Evolutionary conservation across 192 early-diverging fungal species (phyloP), one percentile per base, ranked within the genome.

Genomic region (Linnemannia exigua): DNA sequence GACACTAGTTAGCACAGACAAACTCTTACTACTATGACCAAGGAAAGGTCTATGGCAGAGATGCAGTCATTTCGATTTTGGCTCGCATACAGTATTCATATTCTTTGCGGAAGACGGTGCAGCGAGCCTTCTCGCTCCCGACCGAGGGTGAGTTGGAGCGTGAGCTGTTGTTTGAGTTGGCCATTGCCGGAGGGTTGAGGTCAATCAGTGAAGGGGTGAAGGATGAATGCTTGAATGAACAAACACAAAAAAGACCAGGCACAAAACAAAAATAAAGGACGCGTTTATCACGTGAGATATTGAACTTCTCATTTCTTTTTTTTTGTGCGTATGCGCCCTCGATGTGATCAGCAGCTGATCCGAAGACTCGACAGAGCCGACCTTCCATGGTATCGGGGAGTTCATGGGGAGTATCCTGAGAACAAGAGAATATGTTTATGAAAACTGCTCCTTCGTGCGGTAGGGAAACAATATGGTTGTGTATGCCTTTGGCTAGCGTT

Each of bases 61-160:
- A 48, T 14, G 16, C 54, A 44, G 17, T 7, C n/a, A 12, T 9
- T 66, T 35, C 17, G 68, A n/a, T n/a, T n/a, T n/a, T n/a, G n/a
- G n/a, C n/a, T 69, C 38, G 17, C 72, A 11, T 83, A 84, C 82
- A 38, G 41, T 84, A 84, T 67, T 84, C 82, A 66, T 84, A 84
- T 75, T 84, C 82, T 52, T 84, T 84, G 72, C 82, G 82, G 50
- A 84, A 84, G 72, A 84, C 67, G 28, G 82, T 84, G 76, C 82
- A 84, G 33, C 82, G 82, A n/a, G 82, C 72, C 61, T 84, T 84
- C n/a, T 84, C 82, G 52, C 82, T 84, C 20, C 70, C 37, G 33
- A 66, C 76, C 4, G 76, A 70, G 15, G 82, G 82, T n/a, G 82
- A 75, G 76, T 38, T 79, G 9, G 71, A 72, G 36, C 82, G 82